These are phyloP conservation scores for Tolypocladium tundrense DNA, from an alignment of 2,329 filamentous ascomycete genomes.

Conservation along the genomic window DNA sequence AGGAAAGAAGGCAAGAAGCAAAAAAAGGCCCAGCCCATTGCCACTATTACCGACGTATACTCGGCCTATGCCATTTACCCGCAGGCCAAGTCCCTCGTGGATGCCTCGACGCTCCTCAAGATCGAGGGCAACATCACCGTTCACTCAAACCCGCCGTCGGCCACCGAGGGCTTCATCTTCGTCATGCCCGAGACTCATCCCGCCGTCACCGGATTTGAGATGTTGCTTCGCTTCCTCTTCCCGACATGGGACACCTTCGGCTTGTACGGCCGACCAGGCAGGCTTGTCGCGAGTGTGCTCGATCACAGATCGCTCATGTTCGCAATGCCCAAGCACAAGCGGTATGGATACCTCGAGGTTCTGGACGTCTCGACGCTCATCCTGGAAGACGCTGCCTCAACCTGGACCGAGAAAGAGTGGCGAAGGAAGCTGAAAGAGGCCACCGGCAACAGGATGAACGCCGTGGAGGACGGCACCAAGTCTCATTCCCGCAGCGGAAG, in stretches of 20 bases:
- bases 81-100: slow-evolving; percentile 84
- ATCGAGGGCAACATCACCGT: slow-evolving; percentile 86
- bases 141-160: slow-evolving; percentile 66
- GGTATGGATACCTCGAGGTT: slow-evolving; percentile 85
- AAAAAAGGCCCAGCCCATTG: slow-evolving; percentile 84
- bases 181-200: slow-evolving; percentile 92
- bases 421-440: slow-evolving; percentile 79
- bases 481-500: slow-evolving; percentile 44
- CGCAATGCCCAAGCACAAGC: slow-evolving; percentile 80
- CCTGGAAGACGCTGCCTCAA: slow-evolving; percentile 61
- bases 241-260: slow-evolving; percentile 89
- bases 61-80: slow-evolving; percentile 94
- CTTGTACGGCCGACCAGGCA: slow-evolving; percentile 80
- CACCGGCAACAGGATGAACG: slow-evolving; percentile 68
- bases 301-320: slow-evolving; percentile 94
- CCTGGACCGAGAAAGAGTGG: slow-evolving; percentile 85
- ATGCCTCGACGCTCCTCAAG: slow-evolving; percentile 89
- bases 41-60: slow-evolving; percentile 82
- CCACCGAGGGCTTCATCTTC: slow-evolving; percentile 89
- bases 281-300: slow-evolving; percentile 76
- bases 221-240: slow-evolving; percentile 86
- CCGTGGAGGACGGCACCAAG: slow-evolving; percentile 39
- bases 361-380: slow-evolving; percentile 77
- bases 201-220: slow-evolving; percentile 90
- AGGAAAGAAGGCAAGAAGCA: slow-evolving; percentile 67